These are phyloP conservation scores for Pseudocercospora crystallina DNA, from an alignment of 2,329 filamentous ascomycete genomes.

Conservation along the genomic window DNA sequence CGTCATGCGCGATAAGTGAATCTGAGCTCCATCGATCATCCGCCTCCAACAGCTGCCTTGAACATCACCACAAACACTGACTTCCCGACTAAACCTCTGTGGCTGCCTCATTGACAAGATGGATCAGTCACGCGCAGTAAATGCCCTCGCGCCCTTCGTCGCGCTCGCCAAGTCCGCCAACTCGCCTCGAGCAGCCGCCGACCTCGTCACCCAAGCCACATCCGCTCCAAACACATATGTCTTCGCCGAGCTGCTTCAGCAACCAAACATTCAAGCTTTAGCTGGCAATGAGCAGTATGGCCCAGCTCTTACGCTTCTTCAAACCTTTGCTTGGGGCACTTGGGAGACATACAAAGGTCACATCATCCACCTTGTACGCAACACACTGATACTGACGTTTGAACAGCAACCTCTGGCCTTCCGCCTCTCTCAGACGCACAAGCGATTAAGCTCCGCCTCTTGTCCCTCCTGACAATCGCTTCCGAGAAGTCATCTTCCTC, in stretches of 20 bases:
- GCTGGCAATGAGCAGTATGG: slow-evolving; percentile 62
- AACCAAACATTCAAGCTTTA: slow-evolving; percentile 75
- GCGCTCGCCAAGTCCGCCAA: slow-evolving; percentile 82
- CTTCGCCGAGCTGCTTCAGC: slow-evolving; percentile 88
- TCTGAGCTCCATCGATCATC: too few relatives aligned
- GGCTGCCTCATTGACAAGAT: slow-evolving; percentile 44
- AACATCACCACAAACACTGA: too few relatives aligned
- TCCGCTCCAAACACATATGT: slow-evolving; percentile 87
- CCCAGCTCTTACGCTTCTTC: slow-evolving; percentile 67
- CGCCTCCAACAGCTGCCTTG: too few relatives aligned
- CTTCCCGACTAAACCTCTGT: too few relatives aligned
- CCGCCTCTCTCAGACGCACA: slow-evolving; percentile 73
- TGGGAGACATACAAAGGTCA: slow-evolving; percentile 72
- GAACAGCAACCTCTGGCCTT: slow-evolving; percentile 53
- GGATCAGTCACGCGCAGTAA: slow-evolving; percentile 67
- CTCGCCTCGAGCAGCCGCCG: slow-evolving; percentile 78
- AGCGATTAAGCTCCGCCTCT: slow-evolving; percentile 80
- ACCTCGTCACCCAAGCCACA: slow-evolving; percentile 83
- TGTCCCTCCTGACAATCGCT: slow-evolving; percentile 81
- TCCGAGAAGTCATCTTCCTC: slow-evolving; percentile 52
- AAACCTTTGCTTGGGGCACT: slow-evolving; percentile 91
- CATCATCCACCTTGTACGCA: not conserved
- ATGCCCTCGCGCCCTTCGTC: slow-evolving; percentile 77
- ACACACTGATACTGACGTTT: slow-evolving; percentile 18
- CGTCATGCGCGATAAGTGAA: too few relatives aligned